phyloP scores from a whole-genome alignment of 2,329 filamentous ascomycete species.

The Lasiodiplodia sp. region DNA sequence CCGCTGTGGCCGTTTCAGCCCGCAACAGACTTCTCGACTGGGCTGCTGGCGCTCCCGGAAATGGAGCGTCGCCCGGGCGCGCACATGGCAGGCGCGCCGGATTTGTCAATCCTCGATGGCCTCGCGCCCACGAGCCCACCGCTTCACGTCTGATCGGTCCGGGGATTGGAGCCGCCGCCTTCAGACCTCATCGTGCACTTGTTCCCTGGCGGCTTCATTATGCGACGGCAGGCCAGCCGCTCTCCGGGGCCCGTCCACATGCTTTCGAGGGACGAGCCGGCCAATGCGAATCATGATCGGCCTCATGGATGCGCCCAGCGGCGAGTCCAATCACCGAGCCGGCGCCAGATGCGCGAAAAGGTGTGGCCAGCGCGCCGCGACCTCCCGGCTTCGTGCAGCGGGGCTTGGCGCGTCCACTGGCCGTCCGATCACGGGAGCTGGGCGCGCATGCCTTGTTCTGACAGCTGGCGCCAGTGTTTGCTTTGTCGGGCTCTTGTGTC shows the following conservation, averaged over 20 bases:
- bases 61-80: slow-evolving; percentile 2
- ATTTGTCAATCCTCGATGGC: slow-evolving; percentile 19
- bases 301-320: slow-evolving; percentile 27
- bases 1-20: slow-evolving; percentile 21
- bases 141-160: slow-evolving; percentile 22
- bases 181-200: slow-evolving; percentile 1
- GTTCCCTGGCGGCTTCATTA: slow-evolving; percentile 1
- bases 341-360: slow-evolving; percentile 23
- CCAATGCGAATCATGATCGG: slow-evolving; percentile 29
- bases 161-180: slow-evolving; percentile 19
- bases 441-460: background rate
- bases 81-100: slow-evolving; percentile 13
- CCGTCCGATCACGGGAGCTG: slow-evolving; percentile 14
- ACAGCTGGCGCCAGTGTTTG: background rate
- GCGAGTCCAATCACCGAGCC: slow-evolving; percentile 27
- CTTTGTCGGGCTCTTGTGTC: slow-evolving; percentile 10
- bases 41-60: slow-evolving; percentile 22
- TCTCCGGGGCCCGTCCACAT: slow-evolving; percentile 19
- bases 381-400: slow-evolving; percentile 13
- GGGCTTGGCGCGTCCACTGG: slow-evolving; percentile 21
- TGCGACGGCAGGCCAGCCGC: slow-evolving; percentile 20
- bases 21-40: slow-evolving; percentile 24
- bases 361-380: slow-evolving; percentile 18
- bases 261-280: slow-evolving; percentile 28
- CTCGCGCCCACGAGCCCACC: slow-evolving; percentile 10